phyloP scores from a whole-genome alignment of 805 yeast species.

The Candida quercuum region DNA sequence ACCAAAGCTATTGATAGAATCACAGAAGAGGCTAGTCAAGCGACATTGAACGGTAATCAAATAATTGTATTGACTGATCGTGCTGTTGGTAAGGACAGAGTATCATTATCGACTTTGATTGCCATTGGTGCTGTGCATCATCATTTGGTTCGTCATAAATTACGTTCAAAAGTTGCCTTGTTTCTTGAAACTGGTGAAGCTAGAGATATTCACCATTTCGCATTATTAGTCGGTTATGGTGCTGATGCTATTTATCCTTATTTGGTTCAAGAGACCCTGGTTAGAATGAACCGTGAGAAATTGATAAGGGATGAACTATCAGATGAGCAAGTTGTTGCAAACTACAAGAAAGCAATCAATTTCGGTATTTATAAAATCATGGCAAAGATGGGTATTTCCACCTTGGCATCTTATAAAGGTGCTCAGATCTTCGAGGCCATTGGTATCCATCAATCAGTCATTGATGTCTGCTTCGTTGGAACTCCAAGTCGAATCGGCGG shows the following conservation, averaged over 20 bases:
- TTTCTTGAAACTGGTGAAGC: slow-evolving; percentile 95
- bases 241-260: slow-evolving; percentile 95
- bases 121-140: slow-evolving; percentile 98
- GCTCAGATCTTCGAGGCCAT: slow-evolving; percentile 97
- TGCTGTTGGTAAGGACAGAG: slow-evolving; percentile 49
- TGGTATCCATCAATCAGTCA: slow-evolving; percentile 92
- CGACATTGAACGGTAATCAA: slow-evolving; percentile 71
- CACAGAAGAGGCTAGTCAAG: slow-evolving; percentile 81
- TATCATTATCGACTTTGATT: slow-evolving; percentile 80
- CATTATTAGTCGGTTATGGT: slow-evolving; percentile 94
- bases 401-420: slow-evolving; percentile 97
- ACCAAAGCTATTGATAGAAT: slow-evolving; percentile 78
- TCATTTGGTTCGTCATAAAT: slow-evolving; percentile 91
- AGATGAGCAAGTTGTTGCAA: slow-evolving; percentile 57
- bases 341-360: slow-evolving; percentile 81
- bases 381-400: slow-evolving; percentile 99
- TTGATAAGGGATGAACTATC: slow-evolving; percentile 54
- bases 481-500: slow-evolving; percentile 97
- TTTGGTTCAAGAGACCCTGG: slow-evolving; percentile 82
- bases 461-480: slow-evolving; percentile 93
- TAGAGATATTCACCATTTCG: slow-evolving; percentile 93
- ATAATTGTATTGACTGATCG: slow-evolving; percentile 76
- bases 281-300: slow-evolving; percentile 79
- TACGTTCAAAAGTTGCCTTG: slow-evolving; percentile 91
- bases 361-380: slow-evolving; percentile 93